Percentiles rank a stretch among this genome's conserved stretches.
Conservation (phyloP, 192 early-diverging fungal species). For the Coemansia sp. region DNA sequence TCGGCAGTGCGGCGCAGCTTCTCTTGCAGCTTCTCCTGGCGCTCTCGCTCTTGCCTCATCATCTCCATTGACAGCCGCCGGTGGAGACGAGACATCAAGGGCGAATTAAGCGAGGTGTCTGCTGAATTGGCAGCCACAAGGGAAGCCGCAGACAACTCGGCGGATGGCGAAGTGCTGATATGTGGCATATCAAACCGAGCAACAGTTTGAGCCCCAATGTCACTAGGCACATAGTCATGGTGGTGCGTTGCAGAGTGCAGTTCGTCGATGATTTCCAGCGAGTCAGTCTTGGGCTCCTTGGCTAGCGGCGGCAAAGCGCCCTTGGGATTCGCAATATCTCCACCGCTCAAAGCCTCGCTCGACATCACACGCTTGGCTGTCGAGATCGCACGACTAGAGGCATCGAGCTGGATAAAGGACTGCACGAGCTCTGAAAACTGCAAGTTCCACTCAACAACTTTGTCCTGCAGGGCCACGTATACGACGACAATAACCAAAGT, state of each 20-base stretch:
- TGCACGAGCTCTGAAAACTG: constrained; percentile 81
- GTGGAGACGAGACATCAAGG: constrained; percentile 43
- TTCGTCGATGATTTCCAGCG: constrained; percentile 47
- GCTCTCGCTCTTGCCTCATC: constrained; percentile 48
- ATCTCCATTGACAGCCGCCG: constrained; percentile 49
- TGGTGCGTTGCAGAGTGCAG: constrained; percentile 38
- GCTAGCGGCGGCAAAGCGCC: neutral
- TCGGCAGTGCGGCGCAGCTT: constrained; percentile 31
- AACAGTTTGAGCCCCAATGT: neutral
- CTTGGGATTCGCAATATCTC: neutral
- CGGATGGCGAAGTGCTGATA: constrained; percentile 31
- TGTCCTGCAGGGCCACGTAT: constrained; percentile 73
- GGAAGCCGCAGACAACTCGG: neutral
- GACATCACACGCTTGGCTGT: constrained; percentile 12
- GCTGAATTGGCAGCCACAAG: neutral
- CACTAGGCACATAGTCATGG: constrained; percentile 15
- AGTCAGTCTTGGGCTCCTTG: constrained; percentile 34
- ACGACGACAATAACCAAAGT: constrained; percentile 81
- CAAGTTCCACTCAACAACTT: constrained; percentile 81
- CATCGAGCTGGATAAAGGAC: constrained; percentile 80
- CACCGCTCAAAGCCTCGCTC: neutral
- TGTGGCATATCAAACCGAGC: constrained; percentile 40
- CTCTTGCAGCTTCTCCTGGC: constrained; percentile 39
- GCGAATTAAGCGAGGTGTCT: neutral
- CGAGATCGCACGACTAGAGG: constrained; percentile 4